Base-by-base conservation (phyloP, 768 basidiomycete species). In the Leccinum broughii region DNA sequence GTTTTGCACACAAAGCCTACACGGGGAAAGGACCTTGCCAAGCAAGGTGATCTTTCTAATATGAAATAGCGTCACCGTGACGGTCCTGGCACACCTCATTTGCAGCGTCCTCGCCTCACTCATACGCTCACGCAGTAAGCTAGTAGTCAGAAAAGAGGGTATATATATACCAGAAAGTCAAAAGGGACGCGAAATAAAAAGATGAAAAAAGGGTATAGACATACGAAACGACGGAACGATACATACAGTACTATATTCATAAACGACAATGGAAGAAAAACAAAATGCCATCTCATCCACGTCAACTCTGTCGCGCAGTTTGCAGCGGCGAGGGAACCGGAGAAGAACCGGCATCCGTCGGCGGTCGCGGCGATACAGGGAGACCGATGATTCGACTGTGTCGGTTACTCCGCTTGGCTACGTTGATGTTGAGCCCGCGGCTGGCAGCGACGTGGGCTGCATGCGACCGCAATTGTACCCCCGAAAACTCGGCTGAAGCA, bases 361-460 rank as follows among this genome's bases (percentile, higher is more conserved):
- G 65, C 6, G 67, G 70, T 53, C 75, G 68, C 35, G 77, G 77
- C 11, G 80, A 81, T 50, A 75, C 61, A 1, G 88, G 87, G n/a
- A 90, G 75, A 11, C 87, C 87, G 28, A 85, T 77, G 73, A 87
- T 78, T 61, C 81, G 81, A 58, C 87, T 87, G 51, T 87, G 83
- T 60, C 87, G 81, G 69, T 86, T 85, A 24, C 82, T 81, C 64
- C 82, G 81, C 61, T 84, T 84, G 26, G 77, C 77, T 13, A 85
- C 77, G 6, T 82, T 76, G 24, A 92, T 80, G 68, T 89, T 88
- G 57, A 93, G 73, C n/a, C 90, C 90, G 62, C 86, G 83, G 54
- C 78, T 83, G 17, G 86, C 86, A 15, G 91, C 91, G 49, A 81
- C 78, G 57, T 77, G 74, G 30, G 88, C 81, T 4, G 89, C 89